phyloP scores from a whole-genome alignment of 352 stramenopile genomes.

The Phytophthora fragariaefolia region DNA sequence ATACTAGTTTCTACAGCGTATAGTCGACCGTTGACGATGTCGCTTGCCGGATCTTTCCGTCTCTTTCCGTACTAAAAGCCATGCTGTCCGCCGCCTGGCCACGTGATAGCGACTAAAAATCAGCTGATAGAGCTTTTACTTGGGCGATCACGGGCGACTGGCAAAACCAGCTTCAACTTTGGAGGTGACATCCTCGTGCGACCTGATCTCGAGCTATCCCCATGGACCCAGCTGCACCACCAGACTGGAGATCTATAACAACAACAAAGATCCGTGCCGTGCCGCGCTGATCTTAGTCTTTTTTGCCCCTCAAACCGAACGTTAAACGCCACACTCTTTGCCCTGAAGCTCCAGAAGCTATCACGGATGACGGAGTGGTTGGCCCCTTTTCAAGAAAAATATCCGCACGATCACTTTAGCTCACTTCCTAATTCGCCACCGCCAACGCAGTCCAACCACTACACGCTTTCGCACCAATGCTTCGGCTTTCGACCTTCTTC shows the following conservation, averaged over 20 bases:
- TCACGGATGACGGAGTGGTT: too few relatives aligned
- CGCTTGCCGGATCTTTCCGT: too few relatives aligned
- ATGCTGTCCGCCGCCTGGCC: too few relatives aligned
- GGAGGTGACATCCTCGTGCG: constrained; percentile 2
- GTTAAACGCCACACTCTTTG: background rate
- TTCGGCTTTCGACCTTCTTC: constrained; percentile 11
- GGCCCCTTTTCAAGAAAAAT: constrained; percentile 22
- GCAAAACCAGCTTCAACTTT: constrained; percentile 18
- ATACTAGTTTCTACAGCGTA: too few relatives aligned
- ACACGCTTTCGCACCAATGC: constrained; percentile 8
- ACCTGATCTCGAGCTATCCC: constrained; percentile 29
- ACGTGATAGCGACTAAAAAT: constrained; percentile 15
- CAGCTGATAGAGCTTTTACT: constrained; percentile 18
- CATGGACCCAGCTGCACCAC: constrained; percentile 28
- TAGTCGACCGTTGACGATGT: too few relatives aligned
- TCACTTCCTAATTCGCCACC: constrained; percentile 30
- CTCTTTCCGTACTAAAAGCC: constrained; percentile 2
- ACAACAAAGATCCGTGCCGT: background rate
- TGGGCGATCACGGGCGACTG: constrained; percentile 7
- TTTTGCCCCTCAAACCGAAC: constrained; percentile 1
- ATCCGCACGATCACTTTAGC: background rate
- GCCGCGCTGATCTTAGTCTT: background rate
- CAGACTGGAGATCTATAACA: constrained; percentile 14
- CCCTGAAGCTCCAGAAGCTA: too few relatives aligned
- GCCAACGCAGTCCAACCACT: background rate